These are phyloP conservation scores for Ogataea sp. DNA, from an alignment of 805 yeast genomes.

Conservation along the genomic window DNA sequence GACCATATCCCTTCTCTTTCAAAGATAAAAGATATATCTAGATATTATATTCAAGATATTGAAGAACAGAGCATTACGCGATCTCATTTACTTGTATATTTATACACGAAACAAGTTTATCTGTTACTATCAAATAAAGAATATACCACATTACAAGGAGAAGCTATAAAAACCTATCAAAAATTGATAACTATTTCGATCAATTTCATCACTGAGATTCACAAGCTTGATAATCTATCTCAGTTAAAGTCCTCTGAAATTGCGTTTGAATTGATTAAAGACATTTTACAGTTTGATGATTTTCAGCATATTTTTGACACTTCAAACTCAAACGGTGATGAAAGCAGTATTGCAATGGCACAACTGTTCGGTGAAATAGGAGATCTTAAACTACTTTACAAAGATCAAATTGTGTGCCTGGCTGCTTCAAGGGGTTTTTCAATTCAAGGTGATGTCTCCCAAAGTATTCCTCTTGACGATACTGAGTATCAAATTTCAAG, in stretches of 20 bases:
- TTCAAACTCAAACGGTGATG: background rate
- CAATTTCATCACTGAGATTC: background rate
- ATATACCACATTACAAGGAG: background rate
- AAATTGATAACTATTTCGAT: background rate
- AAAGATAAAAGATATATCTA: background rate
- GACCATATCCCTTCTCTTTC: slow-evolving; percentile 5
- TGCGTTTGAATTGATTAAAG: background rate
- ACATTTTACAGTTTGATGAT: background rate
- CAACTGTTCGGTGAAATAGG: slow-evolving; percentile 32
- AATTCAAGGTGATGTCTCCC: slow-evolving; percentile 22
- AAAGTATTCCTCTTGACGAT: background rate
- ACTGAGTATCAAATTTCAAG: slow-evolving; percentile 7
- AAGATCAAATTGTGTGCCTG: slow-evolving; percentile 32
- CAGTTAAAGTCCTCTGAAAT: background rate
- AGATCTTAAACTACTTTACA: slow-evolving; percentile 38
- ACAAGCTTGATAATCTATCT: background rate
- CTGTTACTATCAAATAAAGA: no score
- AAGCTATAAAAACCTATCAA: background rate
- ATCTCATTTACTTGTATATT: slow-evolving; percentile 14
- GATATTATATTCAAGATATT: background rate
- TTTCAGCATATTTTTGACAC: background rate
- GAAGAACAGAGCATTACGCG: slow-evolving; percentile 2
- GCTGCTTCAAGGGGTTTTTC: slow-evolving; percentile 22
- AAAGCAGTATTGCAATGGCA: background rate
- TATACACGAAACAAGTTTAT: background rate